Evolutionary conservation across 169 alveolate species (phyloP).

Genomic region (Eimeria brunetti): DNA sequence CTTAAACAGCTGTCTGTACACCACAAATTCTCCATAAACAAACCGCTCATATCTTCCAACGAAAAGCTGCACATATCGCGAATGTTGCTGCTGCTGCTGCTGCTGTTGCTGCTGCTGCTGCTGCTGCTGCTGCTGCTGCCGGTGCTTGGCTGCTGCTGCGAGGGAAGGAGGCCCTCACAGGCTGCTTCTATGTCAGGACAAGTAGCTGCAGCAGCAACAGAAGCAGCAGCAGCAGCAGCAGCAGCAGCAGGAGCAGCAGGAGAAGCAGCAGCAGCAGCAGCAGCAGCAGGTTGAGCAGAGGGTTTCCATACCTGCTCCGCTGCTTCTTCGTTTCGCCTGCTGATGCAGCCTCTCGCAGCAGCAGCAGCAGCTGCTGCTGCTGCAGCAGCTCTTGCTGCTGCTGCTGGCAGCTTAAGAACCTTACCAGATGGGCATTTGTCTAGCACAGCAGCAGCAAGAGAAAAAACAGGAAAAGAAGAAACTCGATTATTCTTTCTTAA

Average conservation of each 20-base stretch:
- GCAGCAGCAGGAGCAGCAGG: too few species aligned
- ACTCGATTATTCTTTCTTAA: neutral
- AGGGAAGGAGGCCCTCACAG: neutral
- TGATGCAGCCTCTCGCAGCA: neutral
- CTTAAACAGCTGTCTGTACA: too few species aligned
- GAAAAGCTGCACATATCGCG: too few species aligned
- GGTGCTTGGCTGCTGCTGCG: neutral
- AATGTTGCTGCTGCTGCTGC: too few species aligned
- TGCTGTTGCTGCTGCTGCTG: too few species aligned
- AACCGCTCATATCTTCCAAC: too few species aligned
- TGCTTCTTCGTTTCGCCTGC: neutral
- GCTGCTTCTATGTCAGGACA: neutral
- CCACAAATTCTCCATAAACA: too few species aligned
- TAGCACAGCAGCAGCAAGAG: neutral
- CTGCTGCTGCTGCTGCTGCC: too few species aligned
- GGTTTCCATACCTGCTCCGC: neutral
- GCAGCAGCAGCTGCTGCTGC: conserved; percentile 29
- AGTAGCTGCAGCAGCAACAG: neutral
- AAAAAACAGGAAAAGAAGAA: neutral
- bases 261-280: too few species aligned
- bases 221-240: neutral
- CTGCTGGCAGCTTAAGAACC: conserved; percentile 27
- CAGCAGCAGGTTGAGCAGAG: neutral
- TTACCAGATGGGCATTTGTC: neutral
- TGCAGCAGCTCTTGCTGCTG: conserved; percentile 28